Evolutionary conservation across 108 stramenopile genomes (phyloP), one percentile per base, ranked within the genome.

Genomic region (Cyclotella cryptica): DNA sequence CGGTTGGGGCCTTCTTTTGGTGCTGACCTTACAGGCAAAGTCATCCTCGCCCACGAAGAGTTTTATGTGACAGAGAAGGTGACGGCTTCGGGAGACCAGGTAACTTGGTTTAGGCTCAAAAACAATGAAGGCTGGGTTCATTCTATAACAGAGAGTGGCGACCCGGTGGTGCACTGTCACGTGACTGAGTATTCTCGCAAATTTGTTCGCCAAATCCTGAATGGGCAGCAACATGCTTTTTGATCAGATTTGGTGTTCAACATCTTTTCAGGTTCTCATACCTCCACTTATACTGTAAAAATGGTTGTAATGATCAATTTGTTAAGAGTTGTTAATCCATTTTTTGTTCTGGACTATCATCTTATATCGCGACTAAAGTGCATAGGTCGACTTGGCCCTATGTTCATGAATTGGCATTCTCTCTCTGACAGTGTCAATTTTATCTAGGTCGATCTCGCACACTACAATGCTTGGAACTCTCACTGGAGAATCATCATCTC

Each of bases 381-480:
- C 43, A 60, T 77, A 85, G 2, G 9, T 69, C 27, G 71, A 77
- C 15, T 39, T 78, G 10, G 63, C 53, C 54, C 96, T 87, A 83
- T 96, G 93, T 40, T 71, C 42, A 45, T 88, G 86, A 40, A 96
- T 88, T 28, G 96, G 96, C 92, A 96, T 95, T 26, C 88, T 81
- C 67, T 89, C 81, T 71, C 92, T 88, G 28, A 90, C 75, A 0
- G 80, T 80, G 27, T 66, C 61, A 11, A 96, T 24, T 22, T 69
- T 28, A 12, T 86, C 79, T 43, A 86, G 61, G 79, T 93, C 90
- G 51, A 96, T 88, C 17, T 92, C 92, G 17, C 77, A 81, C 12
- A 84, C 67, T 13, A 91, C 69, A 51, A 96, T 84, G 19, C 85
- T 84, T 26, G 94, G 92, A 21, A 85, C 67, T 18, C 39, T 24